phyloP scores from a whole-genome alignment of 257 asterid species.

The Ajuga chamaepitys region DNA sequence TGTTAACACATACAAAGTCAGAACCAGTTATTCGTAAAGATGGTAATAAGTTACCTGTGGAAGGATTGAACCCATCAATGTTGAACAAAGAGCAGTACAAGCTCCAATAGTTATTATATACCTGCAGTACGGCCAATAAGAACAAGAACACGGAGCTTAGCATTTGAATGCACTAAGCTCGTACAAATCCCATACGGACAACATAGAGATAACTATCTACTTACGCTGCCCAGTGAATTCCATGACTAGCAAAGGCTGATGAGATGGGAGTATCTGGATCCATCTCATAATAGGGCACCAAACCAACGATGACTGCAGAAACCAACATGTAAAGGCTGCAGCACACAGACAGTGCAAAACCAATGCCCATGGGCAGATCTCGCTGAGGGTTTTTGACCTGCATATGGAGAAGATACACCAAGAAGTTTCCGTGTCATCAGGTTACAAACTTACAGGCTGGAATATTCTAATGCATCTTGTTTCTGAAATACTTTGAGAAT shows the following conservation, averaged over 20 bases:
- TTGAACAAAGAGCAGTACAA: conserved; percentile 89
- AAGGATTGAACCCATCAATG: conserved; percentile 88
- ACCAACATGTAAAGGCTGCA: conserved; percentile 84
- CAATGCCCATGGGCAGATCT: conserved; percentile 95
- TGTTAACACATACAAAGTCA: neutral
- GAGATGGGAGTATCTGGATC: conserved; percentile 98
- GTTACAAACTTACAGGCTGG: neutral
- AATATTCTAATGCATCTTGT: too few relatives aligned
- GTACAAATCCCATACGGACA: neutral
- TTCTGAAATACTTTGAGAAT: too few relatives aligned
- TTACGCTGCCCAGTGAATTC: conserved; percentile 91
- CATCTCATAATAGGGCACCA: conserved; percentile 88
- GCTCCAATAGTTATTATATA: conserved; percentile 76
- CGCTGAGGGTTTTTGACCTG: conserved; percentile 97
- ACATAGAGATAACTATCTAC: conserved; percentile 20
- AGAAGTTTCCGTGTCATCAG: conserved; percentile 6
- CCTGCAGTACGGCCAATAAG: conserved; percentile 30
- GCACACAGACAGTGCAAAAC: conserved; percentile 75
- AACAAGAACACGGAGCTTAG: neutral
- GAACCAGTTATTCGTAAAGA: neutral
- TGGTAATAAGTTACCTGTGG: conserved; percentile 62
- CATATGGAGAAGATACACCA: neutral
- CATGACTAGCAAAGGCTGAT: conserved; percentile 84
- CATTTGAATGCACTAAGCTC: neutral
- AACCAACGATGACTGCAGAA: conserved; percentile 90